Conservation (phyloP, 1,284 basidiomycete species). For the Moniliella sp. region DNA sequence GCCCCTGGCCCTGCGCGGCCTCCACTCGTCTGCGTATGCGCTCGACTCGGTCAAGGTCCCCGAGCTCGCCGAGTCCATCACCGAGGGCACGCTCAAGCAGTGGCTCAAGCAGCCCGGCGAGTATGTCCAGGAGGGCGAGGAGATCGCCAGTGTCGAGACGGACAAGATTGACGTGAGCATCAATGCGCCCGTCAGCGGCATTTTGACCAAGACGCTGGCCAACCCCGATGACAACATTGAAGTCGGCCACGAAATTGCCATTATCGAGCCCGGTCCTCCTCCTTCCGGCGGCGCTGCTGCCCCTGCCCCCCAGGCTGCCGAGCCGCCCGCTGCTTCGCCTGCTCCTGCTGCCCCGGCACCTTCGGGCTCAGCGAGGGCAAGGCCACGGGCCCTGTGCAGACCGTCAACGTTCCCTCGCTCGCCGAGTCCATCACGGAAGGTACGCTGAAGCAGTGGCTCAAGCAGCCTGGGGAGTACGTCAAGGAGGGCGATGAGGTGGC, state of each 20-base stretch:
- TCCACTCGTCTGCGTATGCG: conserved; percentile 7
- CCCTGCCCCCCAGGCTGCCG: no score
- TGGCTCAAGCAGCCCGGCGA: conserved; percentile 90
- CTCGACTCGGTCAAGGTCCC: conserved; percentile 61
- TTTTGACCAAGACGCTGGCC: no score
- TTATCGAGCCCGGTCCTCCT: no score
- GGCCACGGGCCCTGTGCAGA: no score
- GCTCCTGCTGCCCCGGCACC: no score
- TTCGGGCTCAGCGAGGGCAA: no score
- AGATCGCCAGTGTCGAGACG: conserved; percentile 91
- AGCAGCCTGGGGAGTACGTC: conserved; percentile 75
- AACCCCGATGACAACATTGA: no score
- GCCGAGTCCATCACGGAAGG: conserved; percentile 96
- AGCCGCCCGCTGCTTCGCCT: no score
- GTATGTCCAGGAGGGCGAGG: conserved; percentile 70
- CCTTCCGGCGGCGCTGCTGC: no score
- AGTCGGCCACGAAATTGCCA: no score
- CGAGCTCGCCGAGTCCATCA: conserved; percentile 95
- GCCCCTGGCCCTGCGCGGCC: no score
- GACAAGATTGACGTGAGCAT: conserved; percentile 99
- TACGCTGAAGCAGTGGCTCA: conserved; percentile 81
- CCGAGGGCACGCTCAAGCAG: conserved; percentile 83
- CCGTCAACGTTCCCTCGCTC: conserved; percentile 96
- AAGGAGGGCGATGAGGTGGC: conserved; percentile 84
- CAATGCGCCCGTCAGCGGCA: conserved; percentile 73